Evolutionary conservation across 768 basidiomycete species (phyloP), one percentile per base, ranked within the genome.

Genomic region (Omphalotus guepiniiformis): DNA sequence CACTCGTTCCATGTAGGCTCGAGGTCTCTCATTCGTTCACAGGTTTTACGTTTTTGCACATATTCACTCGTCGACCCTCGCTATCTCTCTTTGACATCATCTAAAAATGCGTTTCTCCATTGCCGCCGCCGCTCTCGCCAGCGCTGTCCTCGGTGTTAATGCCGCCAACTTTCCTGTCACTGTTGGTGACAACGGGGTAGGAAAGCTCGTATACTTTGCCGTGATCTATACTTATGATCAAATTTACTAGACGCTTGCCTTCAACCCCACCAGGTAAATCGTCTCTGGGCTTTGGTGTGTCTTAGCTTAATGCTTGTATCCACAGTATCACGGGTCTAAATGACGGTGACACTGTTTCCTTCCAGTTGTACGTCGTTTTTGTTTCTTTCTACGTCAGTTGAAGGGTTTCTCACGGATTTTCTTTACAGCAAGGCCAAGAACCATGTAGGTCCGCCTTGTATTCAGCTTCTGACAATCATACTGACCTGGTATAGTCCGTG

Each of bases 51-150:
- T 21, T 39, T 19, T 35, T 42, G 18, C 32, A 26, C 22, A 16
- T 18, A 36, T 25, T 32, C 49, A 42, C 41, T 26, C 32, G 39
- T 29, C 28, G 32, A 41, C 42, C 49, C 22, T 61, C 39, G 55
- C 53, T 51, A 34, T 52, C 39, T 39, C 39, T 53, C 48, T 28
- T 53, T 30, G 38, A 8, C 57, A 57, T 47, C 55, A 51, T 51
- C 57, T 47, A 49, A 73, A 64, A 62, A 83, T 82, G 79, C 78
- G 65, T 60, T 76, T 75, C 66, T 70, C 73, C 51, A 49, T 70
- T 58, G 65, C 69, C 56, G 54, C 64, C 39, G 58, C 67, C 66
- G 69, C 71, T 57, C 63, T 61, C 51, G 49, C 77, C 54, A 57
- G 69, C 53, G 59, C 72, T 53, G 68, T 70, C 51, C 64, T 60